phyloP scores from a whole-genome alignment of 2,329 filamentous ascomycete species.

The Pseudogymnoascus sp. region DNA sequence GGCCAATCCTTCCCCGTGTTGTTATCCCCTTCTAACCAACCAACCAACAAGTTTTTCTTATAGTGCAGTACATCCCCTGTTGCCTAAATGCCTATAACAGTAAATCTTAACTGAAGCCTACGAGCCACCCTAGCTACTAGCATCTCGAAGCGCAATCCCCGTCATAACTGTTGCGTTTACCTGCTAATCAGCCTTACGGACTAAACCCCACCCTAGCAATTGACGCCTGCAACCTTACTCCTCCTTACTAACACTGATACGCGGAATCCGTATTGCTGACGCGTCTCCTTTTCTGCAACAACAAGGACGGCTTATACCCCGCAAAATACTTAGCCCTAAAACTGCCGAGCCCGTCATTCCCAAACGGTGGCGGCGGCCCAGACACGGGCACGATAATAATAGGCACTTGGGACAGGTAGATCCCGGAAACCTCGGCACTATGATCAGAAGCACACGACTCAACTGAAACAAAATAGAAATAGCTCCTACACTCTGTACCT shows the following conservation, averaged over 20 bases:
- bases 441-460: neutral
- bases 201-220: neutral
- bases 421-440: neutral
- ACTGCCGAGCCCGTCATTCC: neutral
- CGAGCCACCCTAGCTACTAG: neutral
- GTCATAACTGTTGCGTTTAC: neutral
- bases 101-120: neutral
- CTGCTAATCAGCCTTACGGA: neutral
- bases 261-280: neutral
- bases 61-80: neutral
- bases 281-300: neutral
- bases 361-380: neutral
- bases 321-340: neutral
- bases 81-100: neutral
- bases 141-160: neutral
- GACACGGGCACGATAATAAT: neutral
- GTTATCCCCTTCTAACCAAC: neutral
- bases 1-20: neutral
- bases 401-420: neutral
- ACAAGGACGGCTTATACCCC: neutral
- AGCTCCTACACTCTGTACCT: neutral
- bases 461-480: neutral
- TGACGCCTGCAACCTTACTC: neutral
- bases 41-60: neutral
- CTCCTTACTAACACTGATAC: neutral